These are phyloP conservation scores for Proliferodiscus dingleyae DNA, from an alignment of 2,329 filamentous ascomycete species.

Conservation along the genomic window DNA sequence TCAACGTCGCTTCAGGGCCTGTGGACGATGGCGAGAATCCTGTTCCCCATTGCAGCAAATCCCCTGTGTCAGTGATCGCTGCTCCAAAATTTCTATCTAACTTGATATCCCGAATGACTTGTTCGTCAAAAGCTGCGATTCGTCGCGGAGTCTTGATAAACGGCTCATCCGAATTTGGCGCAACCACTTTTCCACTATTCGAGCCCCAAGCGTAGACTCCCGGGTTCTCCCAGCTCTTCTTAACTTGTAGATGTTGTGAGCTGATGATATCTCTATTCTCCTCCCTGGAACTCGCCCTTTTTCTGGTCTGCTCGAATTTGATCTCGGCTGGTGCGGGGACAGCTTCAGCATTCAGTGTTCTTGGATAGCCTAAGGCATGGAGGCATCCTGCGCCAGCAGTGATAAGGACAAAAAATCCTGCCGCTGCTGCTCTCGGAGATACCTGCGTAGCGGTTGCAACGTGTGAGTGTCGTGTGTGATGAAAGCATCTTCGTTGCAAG, in stretches of 20 bases:
- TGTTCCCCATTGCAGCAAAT: conserved; percentile 87
- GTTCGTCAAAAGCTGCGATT: conserved; percentile 76
- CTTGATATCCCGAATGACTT: conserved; percentile 81
- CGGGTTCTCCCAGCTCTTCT: conserved; percentile 73
- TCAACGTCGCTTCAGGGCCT: conserved; percentile 66
- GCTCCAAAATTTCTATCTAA: conserved; percentile 77
- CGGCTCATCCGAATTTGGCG: conserved; percentile 72
- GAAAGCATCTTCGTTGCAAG: conserved; percentile 21
- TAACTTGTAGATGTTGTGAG: conserved; percentile 83
- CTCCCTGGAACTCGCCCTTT: conserved; percentile 56
- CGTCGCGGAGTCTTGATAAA: conserved; percentile 76
- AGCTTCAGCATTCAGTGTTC: conserved; percentile 25
- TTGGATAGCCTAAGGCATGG: conserved; percentile 24
- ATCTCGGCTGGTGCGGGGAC: conserved; percentile 44
- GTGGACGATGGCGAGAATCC: conserved; percentile 63
- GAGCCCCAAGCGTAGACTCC: conserved; percentile 94
- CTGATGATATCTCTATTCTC: conserved; percentile 73
- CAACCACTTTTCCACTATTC: conserved; percentile 79
- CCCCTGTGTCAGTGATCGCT: conserved; percentile 81
- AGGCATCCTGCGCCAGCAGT: conserved; percentile 22
- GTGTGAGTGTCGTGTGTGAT: conserved; percentile 11
- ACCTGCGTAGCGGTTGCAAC: conserved; percentile 14
- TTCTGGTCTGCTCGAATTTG: conserved; percentile 63
- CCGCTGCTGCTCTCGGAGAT: conserved; percentile 4
- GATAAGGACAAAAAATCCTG: conserved; percentile 19